Conservation (phyloP, 306 rosid genomes). For the Heteromeles arbutifolia region DNA sequence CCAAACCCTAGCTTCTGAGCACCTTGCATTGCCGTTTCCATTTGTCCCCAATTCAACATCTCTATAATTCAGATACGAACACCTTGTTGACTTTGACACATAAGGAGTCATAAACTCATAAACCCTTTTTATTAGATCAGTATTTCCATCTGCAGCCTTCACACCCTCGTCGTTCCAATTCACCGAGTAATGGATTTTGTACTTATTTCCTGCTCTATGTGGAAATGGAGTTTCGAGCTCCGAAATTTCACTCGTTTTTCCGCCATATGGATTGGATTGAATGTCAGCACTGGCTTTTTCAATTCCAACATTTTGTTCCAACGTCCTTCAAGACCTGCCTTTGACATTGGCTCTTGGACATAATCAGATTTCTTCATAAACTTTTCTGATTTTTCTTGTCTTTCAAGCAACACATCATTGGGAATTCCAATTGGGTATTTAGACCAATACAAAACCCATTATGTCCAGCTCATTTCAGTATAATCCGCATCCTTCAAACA, state of each 20-base stretch:
- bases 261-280: slow-evolving; percentile 66
- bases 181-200: slow-evolving; percentile 59
- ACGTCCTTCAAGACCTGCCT: slow-evolving; percentile 40
- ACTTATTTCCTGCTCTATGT: slow-evolving; percentile 62
- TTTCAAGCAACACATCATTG: slow-evolving; percentile 39
- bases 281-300: slow-evolving; percentile 37
- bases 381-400: slow-evolving; percentile 34
- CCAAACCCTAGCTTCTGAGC: slow-evolving; percentile 51
- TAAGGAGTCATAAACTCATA: slow-evolving; percentile 59
- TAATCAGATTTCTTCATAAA: slow-evolving; percentile 71
- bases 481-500: slow-evolving; percentile 42
- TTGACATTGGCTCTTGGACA: slow-evolving; percentile 45
- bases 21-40: slow-evolving; percentile 39
- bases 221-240: slow-evolving; percentile 62
- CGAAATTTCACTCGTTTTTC: slow-evolving; percentile 57
- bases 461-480: slow-evolving; percentile 55
- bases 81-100: slow-evolving; percentile 58
- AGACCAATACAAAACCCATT: slow-evolving; percentile 52
- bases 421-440: slow-evolving; percentile 48
- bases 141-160: slow-evolving; percentile 22
- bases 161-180: slow-evolving; percentile 51
- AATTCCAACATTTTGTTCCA: slow-evolving; percentile 63
- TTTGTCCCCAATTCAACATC: slow-evolving; percentile 69
- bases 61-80: slow-evolving; percentile 65
- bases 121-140: slow-evolving; percentile 37